Evolutionary conservation across 345 rosid species (phyloP), one percentile per base, ranked within the genome.

Genomic region (Mangifera indica): DNA sequence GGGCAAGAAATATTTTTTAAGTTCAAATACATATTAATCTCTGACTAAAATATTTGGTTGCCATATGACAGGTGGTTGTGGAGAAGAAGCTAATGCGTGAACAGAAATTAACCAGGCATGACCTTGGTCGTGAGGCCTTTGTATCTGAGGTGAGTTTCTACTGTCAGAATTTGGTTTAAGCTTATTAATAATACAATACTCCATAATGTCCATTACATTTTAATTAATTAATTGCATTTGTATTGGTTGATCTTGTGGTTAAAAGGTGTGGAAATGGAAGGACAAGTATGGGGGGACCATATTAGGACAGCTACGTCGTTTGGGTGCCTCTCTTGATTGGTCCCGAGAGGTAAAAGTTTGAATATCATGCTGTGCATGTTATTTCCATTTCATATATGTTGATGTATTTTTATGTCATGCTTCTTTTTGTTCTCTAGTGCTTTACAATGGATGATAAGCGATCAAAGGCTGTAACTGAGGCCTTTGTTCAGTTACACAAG

Each of bases 311-410:
- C 81, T 57, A 74, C 87, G 99, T 1, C 78, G 96, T 24, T 78
- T 95, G 74, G 99, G 98, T 81, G 87, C 98, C 46, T 92, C 99
- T 26, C 97, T 92, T 77, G 99, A 95, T 77, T 95, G 99, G 99
- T 88, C 99, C 29, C 98, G 93, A 74, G 98, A 95, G 97, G 99
- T 95, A 78, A 83, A 61, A 32, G 32, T 61, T 13, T 32, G 3
- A 34, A 24, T 22, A 29, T 18, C 7, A 15, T 52, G 61, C 42
- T 58, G 67, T 40, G 25, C 42, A 37, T 37, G 42, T 37, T 37
- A 37, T n/a, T n/a, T 37, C 42, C 8, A 37, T 37, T 37, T 5
- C 42, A 42, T 57, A 48, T 76, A 25, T 65, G 29, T 64, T 70
- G 44, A 40, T 69, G n/a, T n/a, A n/a, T n/a, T n/a, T n/a, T n/a